Evolutionary conservation across 345 rosid genomes (phyloP), one percentile per base, ranked within the genome.

Genomic region (Euclidium syriacum): DNA sequence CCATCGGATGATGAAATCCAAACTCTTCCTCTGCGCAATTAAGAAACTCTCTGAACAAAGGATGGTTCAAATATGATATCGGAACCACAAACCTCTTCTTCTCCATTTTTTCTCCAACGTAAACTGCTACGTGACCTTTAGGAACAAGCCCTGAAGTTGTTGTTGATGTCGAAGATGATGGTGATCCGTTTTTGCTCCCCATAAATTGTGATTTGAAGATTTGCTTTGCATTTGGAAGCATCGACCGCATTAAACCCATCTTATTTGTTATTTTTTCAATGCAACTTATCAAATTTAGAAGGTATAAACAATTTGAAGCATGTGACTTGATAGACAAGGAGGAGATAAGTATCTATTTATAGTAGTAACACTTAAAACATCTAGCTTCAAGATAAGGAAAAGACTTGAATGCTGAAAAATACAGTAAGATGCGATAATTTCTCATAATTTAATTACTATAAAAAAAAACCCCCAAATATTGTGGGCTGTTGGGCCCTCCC

Each of bases 1-100:
- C 95, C 84, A 79, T 85, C 0, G 97, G 88, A 64, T 82, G 87
- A 57, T 81, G 74, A 58, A 83, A 90, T 51, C 95, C 97, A 1
- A 83, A 87, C 43, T 85, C 95, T 70, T 83, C 87, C 67, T 88
- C 96, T 0, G 95, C 96, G 41, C 68, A 46, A 47, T 80, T 58
- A 29, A 91, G 67, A 71, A 88, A 65, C 29, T 79, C 80, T 39
- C 41, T 83, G 29, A 91, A 91, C 64, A 75, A 30, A 25, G 88
- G 88, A 59, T 88, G 86, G 68, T 83, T 86, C 64, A 86, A 75
- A 47, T 52, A 83, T 34, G 87, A 77, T 57, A 91, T 78, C 0
- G 95, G 96, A 50, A 91, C 75, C 46, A 86, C 80, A 65, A 77
- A 88, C 58, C 95, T 75, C 58, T 76, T 81, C 65, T 73, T 47